Evolutionary conservation across 768 basidiomycete genomes (phyloP).

Genomic region (Termitomyces sp.): DNA sequence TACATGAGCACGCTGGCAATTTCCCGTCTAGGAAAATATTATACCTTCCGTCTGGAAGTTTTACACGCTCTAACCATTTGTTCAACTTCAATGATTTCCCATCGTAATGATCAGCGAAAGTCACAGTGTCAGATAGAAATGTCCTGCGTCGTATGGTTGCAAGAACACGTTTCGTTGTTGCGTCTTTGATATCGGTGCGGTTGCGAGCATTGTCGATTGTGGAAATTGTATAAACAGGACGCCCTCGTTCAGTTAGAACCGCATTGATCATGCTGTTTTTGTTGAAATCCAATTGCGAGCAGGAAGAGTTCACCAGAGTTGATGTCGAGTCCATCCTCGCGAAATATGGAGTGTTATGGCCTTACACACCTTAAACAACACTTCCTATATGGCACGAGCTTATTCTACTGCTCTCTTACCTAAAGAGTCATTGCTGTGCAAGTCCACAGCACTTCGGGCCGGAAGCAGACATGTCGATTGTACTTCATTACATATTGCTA

Average conservation of each 20-base stretch:
- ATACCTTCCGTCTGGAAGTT: constrained; percentile 13
- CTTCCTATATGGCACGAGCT: too few species aligned
- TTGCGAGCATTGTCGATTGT: constrained; percentile 15
- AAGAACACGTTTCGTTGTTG: constrained; percentile 12
- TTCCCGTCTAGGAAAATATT: neutral
- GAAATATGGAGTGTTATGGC: neutral
- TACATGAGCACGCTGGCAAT: neutral
- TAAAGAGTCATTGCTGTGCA: too few species aligned
- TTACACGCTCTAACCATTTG: constrained; percentile 16
- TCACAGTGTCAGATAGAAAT: constrained; percentile 19
- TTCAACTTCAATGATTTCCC: constrained; percentile 17
- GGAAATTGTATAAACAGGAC: constrained; percentile 15
- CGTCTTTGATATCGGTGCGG: constrained; percentile 18
- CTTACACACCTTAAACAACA: neutral
- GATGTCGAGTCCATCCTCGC: constrained; percentile 9
- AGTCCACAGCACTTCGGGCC: too few species aligned
- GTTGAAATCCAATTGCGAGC: constrained; percentile 16
- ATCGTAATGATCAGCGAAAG: constrained; percentile 13
- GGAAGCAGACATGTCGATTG: too few species aligned
- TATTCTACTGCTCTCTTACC: too few species aligned
- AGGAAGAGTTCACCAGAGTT: constrained; percentile 10
- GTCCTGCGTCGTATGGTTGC: constrained; percentile 14
- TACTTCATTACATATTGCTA: too few species aligned
- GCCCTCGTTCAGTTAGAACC: constrained; percentile 13
- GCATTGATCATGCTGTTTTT: constrained; percentile 18